These are phyloP conservation scores for Silene coronaria DNA, from an alignment of 179 eudicot genomes.

Conservation along the genomic window DNA sequence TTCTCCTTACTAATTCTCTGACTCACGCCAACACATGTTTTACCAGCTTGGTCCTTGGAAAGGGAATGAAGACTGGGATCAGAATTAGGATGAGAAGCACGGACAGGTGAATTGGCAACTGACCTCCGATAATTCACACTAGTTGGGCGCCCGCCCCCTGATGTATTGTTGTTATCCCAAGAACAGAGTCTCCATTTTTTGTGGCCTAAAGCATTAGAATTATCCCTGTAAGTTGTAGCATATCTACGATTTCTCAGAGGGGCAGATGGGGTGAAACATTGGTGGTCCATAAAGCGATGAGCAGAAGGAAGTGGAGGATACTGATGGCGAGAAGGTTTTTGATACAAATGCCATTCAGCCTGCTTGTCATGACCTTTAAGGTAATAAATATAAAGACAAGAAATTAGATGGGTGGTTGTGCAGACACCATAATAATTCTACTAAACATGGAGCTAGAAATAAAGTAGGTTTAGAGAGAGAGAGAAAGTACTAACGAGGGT, in stretches of 20 bases:
- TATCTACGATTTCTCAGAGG: slow-evolving; percentile 54
- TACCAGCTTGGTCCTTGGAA: slow-evolving; percentile 49
- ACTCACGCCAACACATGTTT: slow-evolving; percentile 30
- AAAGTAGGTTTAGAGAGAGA: too few relatives aligned
- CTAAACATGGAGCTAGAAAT: neutral
- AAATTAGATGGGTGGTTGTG: neutral
- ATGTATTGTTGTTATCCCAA: slow-evolving; percentile 36
- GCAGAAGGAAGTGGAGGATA: slow-evolving; percentile 44
- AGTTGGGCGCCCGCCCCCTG: slow-evolving; percentile 39
- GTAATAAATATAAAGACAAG: slow-evolving; percentile 20
- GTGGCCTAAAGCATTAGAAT: slow-evolving; percentile 42
- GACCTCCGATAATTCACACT: slow-evolving; percentile 35
- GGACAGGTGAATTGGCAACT: slow-evolving; percentile 32
- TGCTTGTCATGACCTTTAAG: slow-evolving; percentile 78
- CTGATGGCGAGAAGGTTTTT: slow-evolving; percentile 52
- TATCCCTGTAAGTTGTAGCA: slow-evolving; percentile 49
- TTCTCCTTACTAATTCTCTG: slow-evolving; percentile 49
- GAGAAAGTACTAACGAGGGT: slow-evolving; percentile 34
- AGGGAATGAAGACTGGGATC: slow-evolving; percentile 40
- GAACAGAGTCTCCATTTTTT: slow-evolving; percentile 51
- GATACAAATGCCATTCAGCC: slow-evolving; percentile 58
- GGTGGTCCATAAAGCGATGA: slow-evolving; percentile 54
- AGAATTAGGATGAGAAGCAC: slow-evolving; percentile 45
- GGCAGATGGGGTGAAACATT: slow-evolving; percentile 40
- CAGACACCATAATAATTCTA: neutral